Base-by-base conservation (phyloP, 768 basidiomycete species). In the Amanita pallidorosea region DNA sequence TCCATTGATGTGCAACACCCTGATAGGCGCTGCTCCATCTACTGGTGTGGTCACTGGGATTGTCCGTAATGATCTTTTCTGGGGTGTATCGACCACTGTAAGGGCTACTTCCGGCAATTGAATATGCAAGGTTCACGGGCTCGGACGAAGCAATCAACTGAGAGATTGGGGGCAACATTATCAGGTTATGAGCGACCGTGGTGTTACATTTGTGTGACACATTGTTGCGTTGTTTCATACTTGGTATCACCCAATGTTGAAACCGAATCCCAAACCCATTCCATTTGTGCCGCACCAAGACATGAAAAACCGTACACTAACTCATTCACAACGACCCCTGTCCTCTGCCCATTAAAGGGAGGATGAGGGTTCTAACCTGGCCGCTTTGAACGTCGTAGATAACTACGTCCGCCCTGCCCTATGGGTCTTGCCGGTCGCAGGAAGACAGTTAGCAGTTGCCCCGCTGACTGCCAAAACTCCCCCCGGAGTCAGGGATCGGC, bases 21-120 rank as follows among this genome's bases (percentile, higher is more conserved):
- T 81, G 79, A 44, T 76, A 70, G 3, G 79, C 79, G 5, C 81
- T 82, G 45, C 84, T 88, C 87, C 86, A 89, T 68, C 88, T 68
- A 60, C 84, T 88, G 3, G 71, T 67, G 52, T 77, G 78, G 58
- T 88, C 83, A 46, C 64, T 62, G 0, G 84, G 84, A 17, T 69
- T 71, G 62, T 88, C 80, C 17, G 77, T 66, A 22, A 83, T 63
- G 49, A 89, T 84, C 55, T 88, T 83, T 53, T 85, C 78, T 2
- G 85, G 74, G 23, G 69, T 71, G 66, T 87, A 88, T 55, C 69
- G 72, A 3, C 81, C 81, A 57, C 83, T 86, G 63, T 85, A 84
- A 33, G 83, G 75, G n/a, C 83, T 83, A 35, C 78, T 77, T 18
- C 73, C 72, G 0, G 73, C 72, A 31, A 88, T 77, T 0, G 72